Evolutionary conservation across 2,329 filamentous ascomycete genomes (phyloP).

Genomic region (Penicillium sp.): DNA sequence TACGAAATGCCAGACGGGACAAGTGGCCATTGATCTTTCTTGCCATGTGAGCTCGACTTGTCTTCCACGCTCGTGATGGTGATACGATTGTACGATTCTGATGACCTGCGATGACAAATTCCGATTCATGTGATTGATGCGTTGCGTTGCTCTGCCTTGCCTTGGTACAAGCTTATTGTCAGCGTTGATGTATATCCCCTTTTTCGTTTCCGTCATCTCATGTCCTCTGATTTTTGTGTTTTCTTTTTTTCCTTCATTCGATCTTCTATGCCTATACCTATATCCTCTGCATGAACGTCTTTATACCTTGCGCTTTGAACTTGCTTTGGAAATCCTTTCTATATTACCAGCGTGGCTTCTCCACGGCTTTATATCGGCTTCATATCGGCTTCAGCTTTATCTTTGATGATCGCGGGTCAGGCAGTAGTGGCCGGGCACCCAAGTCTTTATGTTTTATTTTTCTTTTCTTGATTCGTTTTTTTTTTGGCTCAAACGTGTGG

Average conservation of each 20-base stretch:
- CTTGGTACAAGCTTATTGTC: constrained; percentile 8
- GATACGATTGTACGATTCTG: constrained; percentile 34
- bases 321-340: neutral
- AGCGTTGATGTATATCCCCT: constrained; percentile 15
- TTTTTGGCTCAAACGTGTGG: too few relatives aligned
- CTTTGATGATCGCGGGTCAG: too few relatives aligned
- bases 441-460: too few relatives aligned
- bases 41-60: too few relatives aligned
- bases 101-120: constrained; percentile 29
- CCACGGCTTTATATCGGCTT: too few relatives aligned
- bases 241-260: neutral
- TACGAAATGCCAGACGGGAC: too few relatives aligned
- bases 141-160: constrained; percentile 13
- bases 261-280: neutral
- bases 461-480: too few relatives aligned
- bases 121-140: constrained; percentile 12
- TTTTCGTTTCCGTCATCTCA: neutral
- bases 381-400: too few relatives aligned
- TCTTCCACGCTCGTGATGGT: constrained; percentile 16
- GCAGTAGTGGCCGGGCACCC: too few relatives aligned
- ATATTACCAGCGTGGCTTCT: neutral
- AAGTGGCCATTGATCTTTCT: too few relatives aligned
- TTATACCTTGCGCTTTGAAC: too few relatives aligned
- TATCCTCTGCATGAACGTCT: neutral
- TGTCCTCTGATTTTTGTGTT: neutral